Conservation (phyloP, 2,329 filamentous ascomycete genomes). For the Thielaviopsis populi region DNA sequence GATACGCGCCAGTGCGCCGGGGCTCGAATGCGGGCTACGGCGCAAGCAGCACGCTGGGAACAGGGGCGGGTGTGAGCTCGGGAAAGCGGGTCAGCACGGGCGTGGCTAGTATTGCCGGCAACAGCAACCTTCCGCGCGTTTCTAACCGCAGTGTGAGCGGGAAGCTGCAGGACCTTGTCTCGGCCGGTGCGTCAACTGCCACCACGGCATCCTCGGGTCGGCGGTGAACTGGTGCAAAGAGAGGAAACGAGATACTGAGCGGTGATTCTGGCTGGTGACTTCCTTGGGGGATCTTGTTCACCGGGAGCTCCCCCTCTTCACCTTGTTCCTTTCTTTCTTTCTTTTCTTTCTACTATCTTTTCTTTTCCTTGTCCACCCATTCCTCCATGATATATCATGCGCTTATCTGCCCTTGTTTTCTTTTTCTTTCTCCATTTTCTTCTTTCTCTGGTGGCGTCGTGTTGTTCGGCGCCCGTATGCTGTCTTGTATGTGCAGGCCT, state of each 20-base stretch:
- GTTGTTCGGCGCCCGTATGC: not conserved
- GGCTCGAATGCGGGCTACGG: conserved; percentile 24
- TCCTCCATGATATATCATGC: not conserved
- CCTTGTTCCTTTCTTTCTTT: not conserved
- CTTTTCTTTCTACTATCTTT: not conserved
- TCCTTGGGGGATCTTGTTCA: not conserved
- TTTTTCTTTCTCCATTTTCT: not conserved
- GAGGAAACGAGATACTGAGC: not conserved
- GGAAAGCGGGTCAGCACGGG: conserved; percentile 42
- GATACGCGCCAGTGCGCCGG: conserved; percentile 32
- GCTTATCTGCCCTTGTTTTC: not conserved
- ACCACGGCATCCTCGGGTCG: conserved; percentile 30
- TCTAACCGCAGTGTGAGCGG: conserved; percentile 41
- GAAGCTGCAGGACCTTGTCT: conserved; percentile 41
- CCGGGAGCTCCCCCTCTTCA: not conserved
- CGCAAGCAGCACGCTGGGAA: not conserved
- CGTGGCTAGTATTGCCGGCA: conserved; percentile 21
- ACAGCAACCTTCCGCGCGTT: conserved; percentile 42
- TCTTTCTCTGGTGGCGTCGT: conserved; percentile 2
- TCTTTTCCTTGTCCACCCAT: not conserved
- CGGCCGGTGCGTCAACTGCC: conserved; percentile 34
- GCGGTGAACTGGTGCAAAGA: not conserved
- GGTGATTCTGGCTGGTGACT: not conserved
- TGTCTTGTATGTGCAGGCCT: conserved; percentile 2
- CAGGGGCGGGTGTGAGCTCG: conserved; percentile 21